Base-by-base conservation (phyloP, 495 filamentous ascomycete species). In the Podospora sp. region DNA sequence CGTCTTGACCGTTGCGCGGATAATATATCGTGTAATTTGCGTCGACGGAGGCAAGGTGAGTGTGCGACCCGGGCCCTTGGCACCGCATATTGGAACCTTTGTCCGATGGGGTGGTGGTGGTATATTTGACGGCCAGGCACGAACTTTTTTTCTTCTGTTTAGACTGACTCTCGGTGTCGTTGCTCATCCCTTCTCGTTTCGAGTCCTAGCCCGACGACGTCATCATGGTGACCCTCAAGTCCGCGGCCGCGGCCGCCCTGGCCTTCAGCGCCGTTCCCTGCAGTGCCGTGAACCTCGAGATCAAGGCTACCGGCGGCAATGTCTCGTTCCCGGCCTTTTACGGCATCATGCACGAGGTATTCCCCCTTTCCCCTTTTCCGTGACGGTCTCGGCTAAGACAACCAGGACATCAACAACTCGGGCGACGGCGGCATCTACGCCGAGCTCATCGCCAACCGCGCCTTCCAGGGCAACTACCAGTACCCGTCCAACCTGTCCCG, bases 341-440 rank as follows among this genome's bases (percentile, higher is more conserved):
- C 60, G 79, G 79, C 35, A 66, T 82, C 60, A 68, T 82, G 63
- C 79, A 80, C 58, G 80, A 81, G 29, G 29, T 33, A 33, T 33
- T 25, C 22, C 25, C 16, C 40, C 27, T 29, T 61, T 36, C 24
- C 29, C 3, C n/a, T 6, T 2, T 26, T 3, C 20, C 55, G 64
- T 18, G 25, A 89, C n/a, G n/a, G 4, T 33, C 29, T 8, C 8
- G 29, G 8, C 29, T 33, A 33, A 33, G 4, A 33, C 29, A 3
- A 3, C 29, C 29, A 33, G 86, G 88, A 91, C 73, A 90, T 90
- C 78, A 88, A 91, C 75, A 87, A 91, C 73, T 90, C 86, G 22
- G 90, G 90, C 8, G 91, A 92, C 72, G 91, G 91, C 7, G 91
- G 91, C 16, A 85, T 92, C 49, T 92, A 93, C 69, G 90, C 88